Evolutionary conservation across 768 basidiomycete genomes (phyloP), one percentile per base, ranked within the genome.

Genomic region (Boletus coccyginus): DNA sequence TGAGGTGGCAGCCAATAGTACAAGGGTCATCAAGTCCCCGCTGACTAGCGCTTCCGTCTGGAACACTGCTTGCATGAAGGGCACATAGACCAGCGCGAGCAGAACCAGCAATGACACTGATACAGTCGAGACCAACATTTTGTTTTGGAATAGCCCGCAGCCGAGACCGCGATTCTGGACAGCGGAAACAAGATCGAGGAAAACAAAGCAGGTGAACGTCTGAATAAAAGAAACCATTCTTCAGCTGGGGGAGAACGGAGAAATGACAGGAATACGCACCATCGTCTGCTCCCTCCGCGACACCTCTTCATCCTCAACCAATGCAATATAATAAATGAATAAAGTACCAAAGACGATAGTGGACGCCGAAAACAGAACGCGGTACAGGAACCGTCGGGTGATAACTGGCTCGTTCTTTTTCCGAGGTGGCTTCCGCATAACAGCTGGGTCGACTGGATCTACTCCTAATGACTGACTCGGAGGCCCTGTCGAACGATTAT

Each of bases 131-230:
- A 96, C 73, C 55, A 98, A 79, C 92, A 98, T 95, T 65, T 81
- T 82, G 78, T 98, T 98, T 66, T 88, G 87, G 55, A 84, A 75
- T 32, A 98, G 67, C 7, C 85, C 87, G 63, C 94, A 96, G 42
- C 87, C 86, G 16, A 98, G 82, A 12, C 94, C 94, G 52, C 96
- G 91, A 71, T 92, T 96, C 70, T 98, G 95, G 33, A 97, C 73
- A 1, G 96, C 96, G 39, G 94, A 98, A 11, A 94, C 90, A 43
- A 98, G 84, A 73, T 98, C 96, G 59, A 98, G 87, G 78, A 98
- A 92, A 55, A 98, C 96, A 74, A 98, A 98, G 68, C 87, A 89
- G 17, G 94, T 90, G 73, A 98, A 98, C 27, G 96, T 97, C 96
- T 97, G n/a, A 32, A 49, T 9, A 19, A 40, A 41, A 27, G 6